These are phyloP conservation scores for Fagopyrum tataricum DNA, from an alignment of 148 eudicot species.

Conservation along the genomic window DNA sequence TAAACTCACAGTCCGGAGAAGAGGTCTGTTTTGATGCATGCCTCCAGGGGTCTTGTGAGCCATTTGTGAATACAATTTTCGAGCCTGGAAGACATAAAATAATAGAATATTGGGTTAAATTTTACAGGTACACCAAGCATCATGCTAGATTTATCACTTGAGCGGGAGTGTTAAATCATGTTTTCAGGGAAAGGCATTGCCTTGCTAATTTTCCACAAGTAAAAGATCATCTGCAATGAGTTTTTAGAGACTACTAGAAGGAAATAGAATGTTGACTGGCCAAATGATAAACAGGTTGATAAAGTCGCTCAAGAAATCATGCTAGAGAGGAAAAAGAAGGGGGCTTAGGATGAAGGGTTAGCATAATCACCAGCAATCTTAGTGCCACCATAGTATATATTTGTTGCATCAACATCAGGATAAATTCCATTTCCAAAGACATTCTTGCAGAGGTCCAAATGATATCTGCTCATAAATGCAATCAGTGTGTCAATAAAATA, in stretches of 20 bases:
- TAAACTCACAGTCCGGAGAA: slow-evolving; percentile 61
- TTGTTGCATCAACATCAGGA: slow-evolving; percentile 82
- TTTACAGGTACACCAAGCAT: background rate
- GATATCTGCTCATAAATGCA: slow-evolving; percentile 60
- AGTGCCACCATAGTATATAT: slow-evolving; percentile 86
- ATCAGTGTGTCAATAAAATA: background rate
- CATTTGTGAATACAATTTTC: slow-evolving; percentile 92
- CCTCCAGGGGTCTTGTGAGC: slow-evolving; percentile 99
- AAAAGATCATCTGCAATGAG: background rate
- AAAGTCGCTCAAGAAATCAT: background rate
- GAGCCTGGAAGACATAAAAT: slow-evolving; percentile 41
- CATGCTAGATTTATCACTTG: background rate
- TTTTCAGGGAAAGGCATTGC: background rate
- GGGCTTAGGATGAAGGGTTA: background rate
- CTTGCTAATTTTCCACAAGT: background rate
- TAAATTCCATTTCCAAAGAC: slow-evolving; percentile 84
- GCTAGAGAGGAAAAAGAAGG: background rate
- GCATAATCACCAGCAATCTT: slow-evolving; percentile 67
- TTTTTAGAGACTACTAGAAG: background rate
- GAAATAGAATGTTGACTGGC: background rate
- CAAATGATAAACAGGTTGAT: background rate
- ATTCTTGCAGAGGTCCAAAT: slow-evolving; percentile 96
- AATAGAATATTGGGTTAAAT: background rate
- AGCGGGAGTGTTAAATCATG: background rate
- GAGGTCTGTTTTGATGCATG: slow-evolving; percentile 93